A percentile compares a stretch with the other conserved stretches of the same genome.
phyloP scores from a whole-genome alignment of 2,329 filamentous ascomycete species.

The Cercospora zeina region DNA sequence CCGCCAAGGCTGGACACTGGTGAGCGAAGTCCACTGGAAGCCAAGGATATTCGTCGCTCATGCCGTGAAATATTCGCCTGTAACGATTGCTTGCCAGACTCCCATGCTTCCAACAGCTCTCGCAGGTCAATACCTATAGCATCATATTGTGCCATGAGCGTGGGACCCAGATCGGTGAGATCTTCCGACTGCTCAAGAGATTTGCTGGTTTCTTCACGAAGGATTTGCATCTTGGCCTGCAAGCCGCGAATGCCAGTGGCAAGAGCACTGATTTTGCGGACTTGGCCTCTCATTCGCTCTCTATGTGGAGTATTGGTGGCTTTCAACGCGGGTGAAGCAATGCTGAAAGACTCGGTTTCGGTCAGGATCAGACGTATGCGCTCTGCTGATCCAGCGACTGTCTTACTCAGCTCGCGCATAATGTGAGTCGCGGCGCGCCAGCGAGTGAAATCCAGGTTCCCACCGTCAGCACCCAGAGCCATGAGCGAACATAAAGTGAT shows the following conservation, averaged over 20 bases:
- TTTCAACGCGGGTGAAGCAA: slow-evolving; percentile 57
- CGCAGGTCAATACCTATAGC: slow-evolving; percentile 87
- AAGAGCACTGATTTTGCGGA: slow-evolving; percentile 82
- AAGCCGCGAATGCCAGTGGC: slow-evolving; percentile 88
- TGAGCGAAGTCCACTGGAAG: slow-evolving; percentile 49
- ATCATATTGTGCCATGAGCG: slow-evolving; percentile 86
- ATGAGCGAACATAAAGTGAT: slow-evolving; percentile 86
- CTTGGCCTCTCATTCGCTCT: slow-evolving; percentile 80
- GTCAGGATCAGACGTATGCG: slow-evolving; percentile 68
- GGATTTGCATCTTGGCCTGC: slow-evolving; percentile 89
- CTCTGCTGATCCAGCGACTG: slow-evolving; percentile 63
- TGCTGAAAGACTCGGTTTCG: slow-evolving; percentile 67
- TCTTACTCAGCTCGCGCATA: slow-evolving; percentile 64
- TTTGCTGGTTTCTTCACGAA: slow-evolving; percentile 84
- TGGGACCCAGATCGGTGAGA: slow-evolving; percentile 66
- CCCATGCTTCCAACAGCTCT: slow-evolving; percentile 53
- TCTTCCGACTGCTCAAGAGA: slow-evolving; percentile 68
- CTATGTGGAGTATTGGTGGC: slow-evolving; percentile 63
- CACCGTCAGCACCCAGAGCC: slow-evolving; percentile 78
- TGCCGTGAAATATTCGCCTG: slow-evolving; percentile 79
- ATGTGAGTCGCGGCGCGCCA: slow-evolving; percentile 79
- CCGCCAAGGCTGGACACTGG: slow-evolving; percentile 62
- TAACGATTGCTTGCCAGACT: slow-evolving; percentile 72
- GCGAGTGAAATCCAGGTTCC: slow-evolving; percentile 71
- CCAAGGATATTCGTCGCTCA: slow-evolving; percentile 59